Percentiles rank a stretch among this genome's conserved stretches.
phyloP scores from a whole-genome alignment of 2,329 filamentous ascomycete genomes.

The Xylariomycetidae sp. region DNA sequence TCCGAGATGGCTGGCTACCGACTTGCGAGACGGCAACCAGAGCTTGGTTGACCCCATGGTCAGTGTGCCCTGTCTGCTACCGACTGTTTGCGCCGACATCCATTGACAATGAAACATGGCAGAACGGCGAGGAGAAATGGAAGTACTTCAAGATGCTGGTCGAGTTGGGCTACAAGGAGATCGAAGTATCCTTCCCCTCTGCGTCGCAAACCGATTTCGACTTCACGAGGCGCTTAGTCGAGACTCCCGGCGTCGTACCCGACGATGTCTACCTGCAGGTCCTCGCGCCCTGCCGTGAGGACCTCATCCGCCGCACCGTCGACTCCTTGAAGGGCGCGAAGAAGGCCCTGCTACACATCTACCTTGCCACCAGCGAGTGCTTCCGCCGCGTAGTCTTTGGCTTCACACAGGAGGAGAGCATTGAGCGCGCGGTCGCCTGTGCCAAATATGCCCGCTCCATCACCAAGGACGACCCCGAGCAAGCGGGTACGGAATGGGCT shows the following conservation, averaged over 20 bases:
- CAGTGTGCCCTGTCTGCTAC: constrained; percentile 29
- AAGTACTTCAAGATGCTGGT: constrained; percentile 91
- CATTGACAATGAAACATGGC: no score
- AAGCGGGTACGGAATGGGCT: constrained; percentile 59
- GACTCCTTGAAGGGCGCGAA: constrained; percentile 84
- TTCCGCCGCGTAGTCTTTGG: constrained; percentile 89
- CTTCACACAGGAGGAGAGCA: constrained; percentile 73
- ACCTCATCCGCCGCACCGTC: constrained; percentile 84
- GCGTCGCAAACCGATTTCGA: constrained; percentile 94
- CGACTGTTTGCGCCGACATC: constrained; percentile 8
- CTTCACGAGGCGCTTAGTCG: constrained; percentile 81
- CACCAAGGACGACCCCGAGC: constrained; percentile 69
- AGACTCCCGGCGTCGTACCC: constrained; percentile 75
- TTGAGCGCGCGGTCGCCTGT: constrained; percentile 79
- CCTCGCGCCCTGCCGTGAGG: constrained; percentile 83
- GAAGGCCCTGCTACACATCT: constrained; percentile 92
- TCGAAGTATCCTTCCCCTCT: constrained; percentile 92
- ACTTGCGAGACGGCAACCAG: constrained; percentile 90
- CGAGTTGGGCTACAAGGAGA: constrained; percentile 93
- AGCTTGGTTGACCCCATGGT: constrained; percentile 90
- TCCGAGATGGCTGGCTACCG: constrained; percentile 84
- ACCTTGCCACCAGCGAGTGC: constrained; percentile 92
- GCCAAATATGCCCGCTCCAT: constrained; percentile 81
- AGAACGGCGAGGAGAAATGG: constrained; percentile 95
- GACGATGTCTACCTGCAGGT: constrained; percentile 92